Evolutionary conservation across 495 filamentous ascomycete species (phyloP), one percentile per base, ranked within the genome.

Genomic region (Margaritispora aquatica): DNA sequence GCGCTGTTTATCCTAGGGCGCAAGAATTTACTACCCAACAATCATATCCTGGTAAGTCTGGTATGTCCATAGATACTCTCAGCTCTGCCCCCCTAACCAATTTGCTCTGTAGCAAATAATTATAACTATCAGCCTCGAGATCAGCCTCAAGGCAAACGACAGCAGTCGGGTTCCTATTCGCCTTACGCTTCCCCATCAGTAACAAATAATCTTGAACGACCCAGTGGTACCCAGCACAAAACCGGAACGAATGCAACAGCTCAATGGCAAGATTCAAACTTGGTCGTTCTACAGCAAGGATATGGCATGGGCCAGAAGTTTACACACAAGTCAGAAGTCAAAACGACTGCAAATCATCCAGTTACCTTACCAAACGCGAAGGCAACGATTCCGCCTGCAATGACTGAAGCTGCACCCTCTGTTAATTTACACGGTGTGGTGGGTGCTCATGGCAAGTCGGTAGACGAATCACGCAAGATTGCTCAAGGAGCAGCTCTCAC

Each of bases 401-500:
- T n/a, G 29, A 7, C 7, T 34, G 15, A 34, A 34, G 7, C 29
- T 7, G 15, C 5, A 26, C 1, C 21, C 13, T 21, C 24, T 49
- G 41, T n/a, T 8, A 7, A 9, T 19, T 8, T n/a, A 1, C 17
- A n/a, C 23, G 51, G 3, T 13, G 38, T 41, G 26, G 27, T 34
- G 47, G 24, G 49, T 51, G 27, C 26, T 34, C 31, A 13, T 36
- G 17, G 23, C 15, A 65, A 63, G 50, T 69, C 76, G 15, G 59
- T 77, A 4, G 63, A 61, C 1, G 81, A 86, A 60, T 76, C 83
- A 36, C 84, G 81, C 54, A 82, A 84, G 58, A 81, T 86, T 63
- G 88, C 88, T 4, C 80, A 86, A 63, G 79, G 82, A 31, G 88
- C 89, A 52, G 76, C 92, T 20, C 72, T 86, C 17, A 77, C 83